A percentile compares a stretch with the other conserved stretches of the same genome.
These are phyloP conservation scores for Athelia psychrophila DNA, from an alignment of 1,284 basidiomycete species.

Conservation along the genomic window DNA sequence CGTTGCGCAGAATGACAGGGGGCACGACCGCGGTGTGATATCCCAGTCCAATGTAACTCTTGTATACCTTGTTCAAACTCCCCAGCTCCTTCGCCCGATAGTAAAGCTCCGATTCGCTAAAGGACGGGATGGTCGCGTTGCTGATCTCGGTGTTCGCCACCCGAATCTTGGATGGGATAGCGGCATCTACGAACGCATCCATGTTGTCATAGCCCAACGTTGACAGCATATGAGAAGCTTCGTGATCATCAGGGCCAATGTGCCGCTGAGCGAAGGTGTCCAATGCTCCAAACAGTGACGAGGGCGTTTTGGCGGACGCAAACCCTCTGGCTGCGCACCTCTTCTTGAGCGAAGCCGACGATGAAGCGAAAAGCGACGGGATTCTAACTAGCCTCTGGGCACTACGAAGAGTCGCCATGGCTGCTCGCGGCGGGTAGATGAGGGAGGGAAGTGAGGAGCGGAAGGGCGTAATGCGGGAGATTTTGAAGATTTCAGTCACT, in stretches of 20 bases:
- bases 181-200: slow-evolving; percentile 81
- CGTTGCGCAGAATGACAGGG: slow-evolving; percentile 90
- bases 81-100: slow-evolving; percentile 77
- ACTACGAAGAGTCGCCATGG: no score
- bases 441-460: no score
- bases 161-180: slow-evolving; percentile 80
- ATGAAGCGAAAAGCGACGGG: no score
- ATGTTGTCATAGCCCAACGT: slow-evolving; percentile 81
- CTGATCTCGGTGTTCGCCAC: slow-evolving; percentile 61
- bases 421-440: no score
- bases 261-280: slow-evolving; percentile 90
- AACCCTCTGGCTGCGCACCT: slow-evolving; percentile 33
- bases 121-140: slow-evolving; percentile 66
- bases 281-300: slow-evolving; percentile 72
- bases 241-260: slow-evolving; percentile 81
- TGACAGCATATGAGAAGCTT: slow-evolving; percentile 77
- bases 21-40: slow-evolving; percentile 95
- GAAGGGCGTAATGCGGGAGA: no score
- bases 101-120: slow-evolving; percentile 87
- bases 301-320: slow-evolving; percentile 56
- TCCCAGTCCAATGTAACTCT: slow-evolving; percentile 97
- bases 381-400: no score
- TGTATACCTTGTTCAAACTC: slow-evolving; percentile 76
- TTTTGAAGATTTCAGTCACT: no score
- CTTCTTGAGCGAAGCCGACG: no score